Percentiles rank a stretch among this genome's conserved stretches.
Conservation (phyloP, 352 stramenopile species). For the Pythium brachiatum region DNA sequence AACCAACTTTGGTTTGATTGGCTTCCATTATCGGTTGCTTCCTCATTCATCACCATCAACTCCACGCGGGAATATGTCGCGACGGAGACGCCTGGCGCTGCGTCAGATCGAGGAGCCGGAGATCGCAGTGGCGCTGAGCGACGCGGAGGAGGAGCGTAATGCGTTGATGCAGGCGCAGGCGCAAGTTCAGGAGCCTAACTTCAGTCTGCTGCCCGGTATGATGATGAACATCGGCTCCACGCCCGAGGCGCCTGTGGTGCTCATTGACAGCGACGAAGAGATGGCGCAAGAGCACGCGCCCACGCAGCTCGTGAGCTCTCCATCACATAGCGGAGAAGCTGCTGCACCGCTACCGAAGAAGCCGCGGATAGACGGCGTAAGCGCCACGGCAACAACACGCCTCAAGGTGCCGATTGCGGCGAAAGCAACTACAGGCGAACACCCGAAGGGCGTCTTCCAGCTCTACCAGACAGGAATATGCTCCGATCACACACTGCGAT, state of each 20-base stretch:
- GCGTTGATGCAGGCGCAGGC: not conserved
- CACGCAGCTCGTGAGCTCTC: conserved; percentile 5
- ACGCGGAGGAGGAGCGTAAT: conserved; percentile 17
- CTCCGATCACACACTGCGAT: conserved; percentile 52
- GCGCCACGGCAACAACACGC: not conserved
- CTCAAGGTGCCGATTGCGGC: not conserved
- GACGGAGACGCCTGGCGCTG: conserved; percentile 19
- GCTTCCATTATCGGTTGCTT: too few species aligned
- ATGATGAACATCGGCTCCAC: not conserved
- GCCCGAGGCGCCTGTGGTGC: not conserved
- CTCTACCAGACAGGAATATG: conserved; percentile 62
- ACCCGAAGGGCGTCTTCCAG: conserved; percentile 35
- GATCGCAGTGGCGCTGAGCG: conserved; percentile 17
- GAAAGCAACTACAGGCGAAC: not conserved
- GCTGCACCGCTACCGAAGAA: conserved; percentile 7
- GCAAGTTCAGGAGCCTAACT: conserved; percentile 11
- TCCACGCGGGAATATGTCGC: conserved; percentile 17
- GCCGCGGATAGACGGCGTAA: not conserved
- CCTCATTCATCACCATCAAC: not conserved
- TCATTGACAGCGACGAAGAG: conserved; percentile 6
- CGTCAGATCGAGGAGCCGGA: conserved; percentile 23
- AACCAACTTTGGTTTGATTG: too few species aligned
- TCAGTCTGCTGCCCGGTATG: conserved; percentile 22
- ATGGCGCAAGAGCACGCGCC: not conserved
- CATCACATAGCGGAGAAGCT: not conserved